Base-by-base conservation (phyloP, 768 basidiomycete species). In the Leccinum uliginosum region DNA sequence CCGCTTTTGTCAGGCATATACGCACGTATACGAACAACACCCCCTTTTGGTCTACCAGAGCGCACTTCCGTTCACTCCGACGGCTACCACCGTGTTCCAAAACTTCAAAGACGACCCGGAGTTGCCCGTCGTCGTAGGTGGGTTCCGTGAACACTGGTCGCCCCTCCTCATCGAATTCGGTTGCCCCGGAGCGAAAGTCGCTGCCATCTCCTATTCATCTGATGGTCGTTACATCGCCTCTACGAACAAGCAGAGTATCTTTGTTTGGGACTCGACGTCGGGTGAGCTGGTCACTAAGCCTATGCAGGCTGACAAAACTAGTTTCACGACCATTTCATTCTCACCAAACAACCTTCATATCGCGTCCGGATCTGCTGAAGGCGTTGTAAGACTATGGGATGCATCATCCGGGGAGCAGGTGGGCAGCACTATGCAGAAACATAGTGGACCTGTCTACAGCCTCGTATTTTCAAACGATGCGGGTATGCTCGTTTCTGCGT, bases 381-480 rank as follows among this genome's bases (percentile, higher is more conserved):
- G 69, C 3, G n/a, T n/a, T 0, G 59, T 71, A n/a, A 48, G 47
- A 34, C n/a, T 71, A 1, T 73, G 68, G 67, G 61, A 73, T 1
- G 62, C 58, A 15, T 49, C 62, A 5, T 71, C 65, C 0, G 72
- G 66, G 21, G 57, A 69, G 35, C 54, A 45, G 44, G 53, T 65
- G 5, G 50, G 62, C 4, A 44, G 17, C 30, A 14, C 55, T 11
- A 49, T 74, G 49, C 24, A 56, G 23, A 57, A 57, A 4, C 72
- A 73, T 24, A 50, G 21, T 17, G 64, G 45, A 3, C 32, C 62
- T 1, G 57, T 73, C 38, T 71, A 63, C 45, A 58, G 52, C 2
- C 67, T 73, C 7, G 73, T 49, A 8, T 73, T 72, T 50, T 74
- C 72, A 8, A 60, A 55, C 38, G 68, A 73, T 47, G 71, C 54